phyloP scores from a whole-genome alignment of 164 flowering plant genomes.

The Vitis rupestris region DNA sequence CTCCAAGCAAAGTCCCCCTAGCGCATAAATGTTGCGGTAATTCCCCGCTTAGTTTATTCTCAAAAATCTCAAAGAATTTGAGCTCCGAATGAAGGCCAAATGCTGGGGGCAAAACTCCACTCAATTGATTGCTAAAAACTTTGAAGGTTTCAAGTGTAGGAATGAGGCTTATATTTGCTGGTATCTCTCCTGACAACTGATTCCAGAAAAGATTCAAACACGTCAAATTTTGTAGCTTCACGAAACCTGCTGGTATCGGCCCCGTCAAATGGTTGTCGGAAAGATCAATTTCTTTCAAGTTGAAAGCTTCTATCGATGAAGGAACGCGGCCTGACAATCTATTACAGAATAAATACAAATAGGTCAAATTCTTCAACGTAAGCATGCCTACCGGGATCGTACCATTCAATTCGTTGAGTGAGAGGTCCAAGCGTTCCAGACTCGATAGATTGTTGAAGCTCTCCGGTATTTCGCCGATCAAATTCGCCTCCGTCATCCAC shows the following conservation, averaged over 20 bases:
- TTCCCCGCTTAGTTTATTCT: no score
- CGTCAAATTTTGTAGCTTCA: constrained; percentile 36
- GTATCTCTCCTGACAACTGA: constrained; percentile 46
- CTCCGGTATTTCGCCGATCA: constrained; percentile 51
- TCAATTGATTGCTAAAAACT: constrained; percentile 38
- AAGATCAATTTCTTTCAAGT: constrained; percentile 50
- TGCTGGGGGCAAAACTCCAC: constrained; percentile 46
- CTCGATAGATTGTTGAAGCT: constrained; percentile 26
- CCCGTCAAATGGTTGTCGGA: constrained; percentile 61
- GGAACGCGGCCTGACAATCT: constrained; percentile 66
- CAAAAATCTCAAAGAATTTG: no score
- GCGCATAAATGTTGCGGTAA: no score
- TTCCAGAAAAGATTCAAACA: constrained; percentile 37
- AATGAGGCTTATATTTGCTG: constrained; percentile 34
- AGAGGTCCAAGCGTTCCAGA: constrained; percentile 43
- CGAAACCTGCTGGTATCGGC: constrained; percentile 55
- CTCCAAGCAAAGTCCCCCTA: no score
- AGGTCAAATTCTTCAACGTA: constrained; percentile 41
- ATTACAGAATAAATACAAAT: constrained; percentile 42
- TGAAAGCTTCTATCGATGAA: constrained; percentile 23
- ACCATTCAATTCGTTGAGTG: constrained; percentile 42
- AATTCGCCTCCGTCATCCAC: constrained; percentile 27
- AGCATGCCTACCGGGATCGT: constrained; percentile 54
- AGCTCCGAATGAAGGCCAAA: constrained; percentile 42
- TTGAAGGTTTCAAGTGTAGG: constrained; percentile 24